Evolutionary conservation across 208 protist genomes (phyloP), one percentile per base, ranked within the genome.

Genomic region (Trypanosoma congolense): DNA sequence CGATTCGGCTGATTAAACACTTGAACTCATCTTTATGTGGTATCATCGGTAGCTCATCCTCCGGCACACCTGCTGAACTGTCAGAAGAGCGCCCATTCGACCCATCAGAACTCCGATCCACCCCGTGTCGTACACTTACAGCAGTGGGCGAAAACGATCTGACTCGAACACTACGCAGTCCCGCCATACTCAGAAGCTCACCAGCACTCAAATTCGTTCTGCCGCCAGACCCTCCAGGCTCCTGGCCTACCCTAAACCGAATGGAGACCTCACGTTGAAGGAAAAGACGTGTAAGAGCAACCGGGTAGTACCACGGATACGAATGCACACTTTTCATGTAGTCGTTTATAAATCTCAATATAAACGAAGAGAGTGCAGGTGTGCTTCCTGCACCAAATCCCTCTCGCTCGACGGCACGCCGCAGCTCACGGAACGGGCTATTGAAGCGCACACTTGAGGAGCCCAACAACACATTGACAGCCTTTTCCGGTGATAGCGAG

Each of bases 91-190:
- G n/a, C n/a, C n/a, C n/a, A n/a, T n/a, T n/a, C n/a, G n/a, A n/a
- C n/a, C n/a, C n/a, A n/a, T n/a, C n/a, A n/a, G n/a, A n/a, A n/a
- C n/a, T n/a, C n/a, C n/a, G n/a, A n/a, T n/a, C n/a, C n/a, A 25
- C 25, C 21, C 3, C 33, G 35, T 50, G 4, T 43, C 22, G 18
- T 26, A 44, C 45, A n/a, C 33, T 18, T 9, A 43, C 42, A 60
- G 25, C 29, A 35, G 43, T 35, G 26, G 45, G 38, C 44, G 47
- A 3, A 70, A 63, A 41, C 22, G 56, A 53, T 58, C 71, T 46
- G 26, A 53, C 44, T 41, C 53, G 61, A 71, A 82, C 36, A 69
- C 51, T 29, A 36, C n/a, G 35, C 45, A 77, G 64, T 3, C 61
- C 55, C 0, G 62, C 47, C 18, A 53, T 35, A 26, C 44, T 59